Evolutionary conservation across 2,329 filamentous ascomycete species (phyloP), one percentile per base, ranked within the genome.

Genomic region (Cordyceps farinosa): DNA sequence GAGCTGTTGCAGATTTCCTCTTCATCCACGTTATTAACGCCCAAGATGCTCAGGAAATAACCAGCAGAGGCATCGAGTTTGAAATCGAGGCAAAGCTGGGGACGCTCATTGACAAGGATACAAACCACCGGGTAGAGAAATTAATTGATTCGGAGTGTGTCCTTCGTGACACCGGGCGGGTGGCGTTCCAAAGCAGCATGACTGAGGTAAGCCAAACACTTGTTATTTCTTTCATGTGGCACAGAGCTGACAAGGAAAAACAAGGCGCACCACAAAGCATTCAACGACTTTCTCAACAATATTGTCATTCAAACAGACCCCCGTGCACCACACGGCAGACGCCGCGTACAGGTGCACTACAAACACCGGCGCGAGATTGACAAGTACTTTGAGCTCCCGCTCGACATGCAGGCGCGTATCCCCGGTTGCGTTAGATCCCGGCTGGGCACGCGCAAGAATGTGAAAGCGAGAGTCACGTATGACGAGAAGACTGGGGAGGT

Each of bases 21-120:
- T 96, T 88, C 72, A 74, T 85, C 54, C 82, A 89, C 62, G 88
- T 95, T 22, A 82, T 95, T 7, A 79, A 82, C 58, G 86, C 87
- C 65, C 80, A 84, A n/a, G 86, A 90, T 67, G 81, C 87, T 44
- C 82, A 82, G 38, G 86, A 90, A 68, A 84, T 90, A 27, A 76
- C 79, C 17, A 83, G 84, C 58, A 82, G 84, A 17, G 87, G 86
- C 7, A 88, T 92, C 15, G 84, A 91, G 65, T 87, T 97, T 60
- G 95, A 99, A 76, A 90, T 99, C 61, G 95, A 99, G 77, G 95
- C 92, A 10, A 98, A 98, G 75, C 81, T 98, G 54, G 95, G 95
- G 22, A 89, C 87, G 32, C 82, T 98, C 15, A 85, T 94, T 63
- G 88, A 91, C 73, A 87, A 86, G 71, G 84, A 88, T 65, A 90